A percentile compares a stretch with the other conserved stretches of the same genome.
phyloP scores from a whole-genome alignment of 2,329 filamentous ascomycete genomes.

The Amesomyces nigricolor region DNA sequence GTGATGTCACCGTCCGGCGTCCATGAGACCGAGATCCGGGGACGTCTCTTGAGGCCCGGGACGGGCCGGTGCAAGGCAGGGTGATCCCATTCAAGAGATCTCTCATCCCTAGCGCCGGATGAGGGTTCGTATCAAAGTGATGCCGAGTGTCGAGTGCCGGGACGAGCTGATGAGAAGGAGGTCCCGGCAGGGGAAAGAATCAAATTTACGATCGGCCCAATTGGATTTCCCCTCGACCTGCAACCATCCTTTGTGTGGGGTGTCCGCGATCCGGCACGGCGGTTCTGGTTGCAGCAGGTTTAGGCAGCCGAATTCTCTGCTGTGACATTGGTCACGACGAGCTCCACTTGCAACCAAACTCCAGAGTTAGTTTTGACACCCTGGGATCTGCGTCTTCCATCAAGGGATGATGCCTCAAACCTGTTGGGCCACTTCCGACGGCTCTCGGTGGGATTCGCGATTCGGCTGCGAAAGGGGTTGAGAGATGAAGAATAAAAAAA shows the following conservation, averaged over 20 bases:
- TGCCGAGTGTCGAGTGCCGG: background rate
- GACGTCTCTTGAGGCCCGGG: background rate
- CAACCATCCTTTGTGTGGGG: background rate
- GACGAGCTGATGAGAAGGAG: too few relatives aligned
- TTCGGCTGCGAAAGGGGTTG: background rate
- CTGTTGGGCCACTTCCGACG: background rate
- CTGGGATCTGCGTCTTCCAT: background rate
- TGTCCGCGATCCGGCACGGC: background rate
- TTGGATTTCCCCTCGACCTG: background rate
- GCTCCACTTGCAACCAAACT: background rate
- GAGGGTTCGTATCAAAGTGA: background rate
- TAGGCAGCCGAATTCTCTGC: constrained; percentile 17
- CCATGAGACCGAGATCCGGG: too few relatives aligned
- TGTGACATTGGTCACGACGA: constrained; percentile 5
- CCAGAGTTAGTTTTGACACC: background rate
- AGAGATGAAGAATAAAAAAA: background rate
- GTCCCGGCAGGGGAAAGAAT: too few relatives aligned
- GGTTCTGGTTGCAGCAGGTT: constrained; percentile 1
- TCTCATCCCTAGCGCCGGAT: background rate
- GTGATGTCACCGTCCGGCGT: background rate
- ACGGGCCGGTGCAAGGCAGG: background rate
- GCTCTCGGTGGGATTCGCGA: background rate
- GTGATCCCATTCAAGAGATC: background rate
- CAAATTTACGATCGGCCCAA: constrained; percentile 8
- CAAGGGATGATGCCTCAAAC: background rate